Evolutionary conservation across 768 basidiomycete genomes (phyloP).

Genomic region (Gymnopilus junonius): DNA sequence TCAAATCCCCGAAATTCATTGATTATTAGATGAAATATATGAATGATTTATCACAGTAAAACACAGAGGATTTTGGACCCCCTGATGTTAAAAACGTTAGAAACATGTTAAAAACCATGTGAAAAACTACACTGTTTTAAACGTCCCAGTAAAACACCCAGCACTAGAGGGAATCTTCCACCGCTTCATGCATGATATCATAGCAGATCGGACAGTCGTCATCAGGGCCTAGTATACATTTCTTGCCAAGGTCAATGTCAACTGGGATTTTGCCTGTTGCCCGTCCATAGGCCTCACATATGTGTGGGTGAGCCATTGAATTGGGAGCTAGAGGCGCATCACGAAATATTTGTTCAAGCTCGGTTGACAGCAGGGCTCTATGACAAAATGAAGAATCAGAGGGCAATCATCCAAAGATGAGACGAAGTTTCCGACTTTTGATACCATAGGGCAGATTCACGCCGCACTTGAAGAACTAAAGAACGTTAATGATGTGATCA

Average conservation of each 20-base stretch:
- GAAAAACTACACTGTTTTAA: no score
- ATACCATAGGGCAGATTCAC: conserved; percentile 62
- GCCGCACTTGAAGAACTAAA: conserved; percentile 67
- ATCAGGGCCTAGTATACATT: conserved; percentile 61
- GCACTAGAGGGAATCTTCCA: no score
- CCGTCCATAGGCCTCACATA: conserved; percentile 63
- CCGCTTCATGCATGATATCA: conserved; percentile 60
- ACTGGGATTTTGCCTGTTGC: conserved; percentile 52
- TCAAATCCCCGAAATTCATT: no score
- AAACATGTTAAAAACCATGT: no score
- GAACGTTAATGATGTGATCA: not conserved
- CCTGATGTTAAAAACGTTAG: no score
- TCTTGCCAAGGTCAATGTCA: conserved; percentile 21
- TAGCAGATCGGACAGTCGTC: conserved; percentile 85
- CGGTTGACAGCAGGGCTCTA: conserved; percentile 69
- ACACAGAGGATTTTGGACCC: no score
- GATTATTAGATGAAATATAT: no score
- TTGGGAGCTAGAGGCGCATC: conserved; percentile 71
- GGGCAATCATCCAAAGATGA: not conserved
- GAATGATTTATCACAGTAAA: no score
- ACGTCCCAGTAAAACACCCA: no score
- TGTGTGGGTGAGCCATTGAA: conserved; percentile 53
- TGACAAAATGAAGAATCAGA: not conserved
- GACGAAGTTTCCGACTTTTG: conserved; percentile 55
- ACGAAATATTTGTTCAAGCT: conserved; percentile 70